These are phyloP conservation scores for Sarocladiaceae sp. DNA, from an alignment of 2,329 filamentous ascomycete genomes.

Conservation along the genomic window DNA sequence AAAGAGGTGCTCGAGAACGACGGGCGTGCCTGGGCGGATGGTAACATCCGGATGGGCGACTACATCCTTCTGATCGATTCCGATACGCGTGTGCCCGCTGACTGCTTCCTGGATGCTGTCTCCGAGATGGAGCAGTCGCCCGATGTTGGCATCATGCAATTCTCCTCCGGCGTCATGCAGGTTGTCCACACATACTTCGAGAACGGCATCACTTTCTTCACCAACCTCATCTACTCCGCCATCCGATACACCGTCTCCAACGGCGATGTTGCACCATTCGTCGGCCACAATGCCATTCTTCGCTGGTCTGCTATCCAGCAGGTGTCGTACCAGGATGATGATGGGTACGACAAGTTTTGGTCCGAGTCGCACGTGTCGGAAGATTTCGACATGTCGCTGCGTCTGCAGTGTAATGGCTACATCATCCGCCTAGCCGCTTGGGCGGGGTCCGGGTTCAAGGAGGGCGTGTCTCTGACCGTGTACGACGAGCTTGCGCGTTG, in stretches of 20 bases:
- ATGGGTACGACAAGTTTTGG: constrained; percentile 77
- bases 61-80: constrained; percentile 74
- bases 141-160: constrained; percentile 75
- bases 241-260: constrained; percentile 75
- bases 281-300: constrained; percentile 75
- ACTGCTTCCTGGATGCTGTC: constrained; percentile 74
- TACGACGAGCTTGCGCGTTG: constrained; percentile 81
- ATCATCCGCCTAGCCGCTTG: constrained; percentile 70
- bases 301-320: constrained; percentile 74
- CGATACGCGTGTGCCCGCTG: constrained; percentile 71
- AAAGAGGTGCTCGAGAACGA: constrained; percentile 63
- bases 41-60: constrained; percentile 81
- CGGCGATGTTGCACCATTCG: constrained; percentile 73
- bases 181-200: constrained; percentile 71
- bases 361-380: constrained; percentile 76
- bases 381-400: constrained; percentile 78
- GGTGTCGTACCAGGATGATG: constrained; percentile 64
- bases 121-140: constrained; percentile 79
- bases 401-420: constrained; percentile 68
- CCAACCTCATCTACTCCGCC: constrained; percentile 70
- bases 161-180: constrained; percentile 75
- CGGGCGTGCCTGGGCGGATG: constrained; percentile 73
- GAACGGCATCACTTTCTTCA: constrained; percentile 68
- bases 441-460: constrained; percentile 73
- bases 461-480: constrained; percentile 78